Conservation (phyloP, 1,284 basidiomycete species). For the Ustanciosporium gigantosporum region DNA sequence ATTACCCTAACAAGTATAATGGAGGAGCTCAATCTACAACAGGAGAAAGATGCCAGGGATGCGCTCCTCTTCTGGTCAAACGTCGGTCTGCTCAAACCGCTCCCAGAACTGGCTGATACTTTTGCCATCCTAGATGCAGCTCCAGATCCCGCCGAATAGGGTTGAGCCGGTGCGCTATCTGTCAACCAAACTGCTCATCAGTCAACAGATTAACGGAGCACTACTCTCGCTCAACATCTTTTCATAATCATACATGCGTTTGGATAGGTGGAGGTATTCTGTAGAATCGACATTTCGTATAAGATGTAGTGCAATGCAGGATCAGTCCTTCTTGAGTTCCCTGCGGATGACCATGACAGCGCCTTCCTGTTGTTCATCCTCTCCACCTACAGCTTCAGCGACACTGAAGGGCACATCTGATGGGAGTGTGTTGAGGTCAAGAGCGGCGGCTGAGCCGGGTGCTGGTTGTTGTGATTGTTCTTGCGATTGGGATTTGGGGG, state of each 20-base stretch:
- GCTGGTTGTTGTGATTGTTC: slow-evolving; percentile 2
- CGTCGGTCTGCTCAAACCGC: slow-evolving; percentile 7
- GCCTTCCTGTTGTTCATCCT: slow-evolving; percentile 51
- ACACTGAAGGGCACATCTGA: slow-evolving; percentile 42
- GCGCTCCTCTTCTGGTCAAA: slow-evolving; percentile 28
- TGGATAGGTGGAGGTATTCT: too few species aligned
- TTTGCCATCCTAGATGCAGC: slow-evolving; percentile 16
- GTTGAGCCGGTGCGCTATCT: background rate
- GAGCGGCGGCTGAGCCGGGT: slow-evolving; percentile 24
- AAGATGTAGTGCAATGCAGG: too few species aligned
- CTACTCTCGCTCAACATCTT: too few species aligned
- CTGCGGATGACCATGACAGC: slow-evolving; percentile 56
- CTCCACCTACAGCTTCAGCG: slow-evolving; percentile 54
- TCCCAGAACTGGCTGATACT: slow-evolving; percentile 15
- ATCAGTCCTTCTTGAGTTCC: slow-evolving; percentile 59
- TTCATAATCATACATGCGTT: too few species aligned
- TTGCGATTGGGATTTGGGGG: background rate
- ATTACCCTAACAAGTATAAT: slow-evolving; percentile 29
- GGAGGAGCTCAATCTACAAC: slow-evolving; percentile 35
- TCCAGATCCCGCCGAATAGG: too few species aligned
- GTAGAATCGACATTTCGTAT: too few species aligned
- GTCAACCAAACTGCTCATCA: too few species aligned
- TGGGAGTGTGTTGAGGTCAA: slow-evolving; percentile 30
- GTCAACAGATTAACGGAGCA: too few species aligned
- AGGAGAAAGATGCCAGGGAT: slow-evolving; percentile 25